Base-by-base conservation (phyloP, 352 stramenopile species). In the Phytophthora agathidicida region DNA sequence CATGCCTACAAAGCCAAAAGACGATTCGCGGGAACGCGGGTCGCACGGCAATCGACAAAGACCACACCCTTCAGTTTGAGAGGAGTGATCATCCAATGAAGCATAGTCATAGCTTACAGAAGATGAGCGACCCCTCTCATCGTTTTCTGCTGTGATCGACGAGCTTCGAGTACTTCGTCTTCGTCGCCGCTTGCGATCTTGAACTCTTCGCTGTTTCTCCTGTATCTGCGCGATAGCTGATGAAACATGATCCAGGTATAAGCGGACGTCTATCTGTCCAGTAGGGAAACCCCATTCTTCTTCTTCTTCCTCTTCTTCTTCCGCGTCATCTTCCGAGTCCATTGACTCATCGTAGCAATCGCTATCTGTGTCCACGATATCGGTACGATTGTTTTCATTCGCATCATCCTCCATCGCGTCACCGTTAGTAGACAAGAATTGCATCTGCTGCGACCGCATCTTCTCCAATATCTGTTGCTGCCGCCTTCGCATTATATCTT, bases 261-360 rank as follows among this genome's bases (percentile, higher is more conserved):
- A 63, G 27, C 72, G 59, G 30, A 91, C 53, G 36, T 89, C 65
- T 26, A 93, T 52, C 27, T 88, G 80, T 17, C 83, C 83, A 38
- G 83, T 88, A n/a, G 83, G 83, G 23, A 93, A 93, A 0, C 83
- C 83, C 83, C 83, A 93, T 32, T 93, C 83, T 35, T 93, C 83
- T 46, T 86, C 72, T 33, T 87, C 78, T 36, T 87, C 76, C 30
- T 84, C 77, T n/a, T 87, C 70, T 9, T 72, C 58, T n/a, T 71
- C 58, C 7, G 80, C 66, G 3, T 76, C 66, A 33, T 85, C 53
- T 31, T 78, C 62, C n/a, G 35, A 71, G 11, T 80, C 67, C 20
- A 62, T 65, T 16, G 68, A 60, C 23, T 77, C 64, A 9, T 62
- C 61, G 30, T 59, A 63, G 49, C 33, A 55, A 23, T 73, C 56